These are phyloP conservation scores for Torrubiella hemipterigena DNA, from an alignment of 2,329 filamentous ascomycete species.

Conservation along the genomic window DNA sequence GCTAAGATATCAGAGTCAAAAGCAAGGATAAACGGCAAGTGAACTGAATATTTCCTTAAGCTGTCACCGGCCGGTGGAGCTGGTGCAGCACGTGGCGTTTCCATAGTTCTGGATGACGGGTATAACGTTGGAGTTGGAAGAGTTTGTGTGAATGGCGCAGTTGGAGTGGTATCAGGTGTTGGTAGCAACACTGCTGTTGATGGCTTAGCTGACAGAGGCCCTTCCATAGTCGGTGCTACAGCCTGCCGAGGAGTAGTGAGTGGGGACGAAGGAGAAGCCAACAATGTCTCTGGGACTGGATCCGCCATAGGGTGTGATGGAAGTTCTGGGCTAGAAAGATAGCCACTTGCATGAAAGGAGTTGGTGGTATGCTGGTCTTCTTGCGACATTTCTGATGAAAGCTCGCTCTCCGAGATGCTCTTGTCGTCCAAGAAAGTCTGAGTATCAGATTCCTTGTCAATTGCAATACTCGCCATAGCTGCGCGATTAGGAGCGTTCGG, in stretches of 20 bases:
- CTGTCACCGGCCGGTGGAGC: constrained; percentile 16
- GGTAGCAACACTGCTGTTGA: constrained; percentile 29
- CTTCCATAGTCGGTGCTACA: constrained; percentile 1
- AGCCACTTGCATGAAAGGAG: constrained; percentile 5
- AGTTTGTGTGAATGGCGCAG: constrained; percentile 21
- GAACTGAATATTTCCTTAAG: constrained; percentile 34
- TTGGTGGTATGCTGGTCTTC: constrained; percentile 21
- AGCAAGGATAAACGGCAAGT: constrained; percentile 69
- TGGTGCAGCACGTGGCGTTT: constrained; percentile 22
- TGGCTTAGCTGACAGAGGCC: not conserved
- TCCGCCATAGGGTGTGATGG: constrained; percentile 23
- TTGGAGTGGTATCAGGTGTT: constrained; percentile 38
- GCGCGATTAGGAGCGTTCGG: too few species aligned
- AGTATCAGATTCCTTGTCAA: constrained; percentile 15
- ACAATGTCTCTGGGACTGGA: constrained; percentile 2
- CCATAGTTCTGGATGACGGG: constrained; percentile 7
- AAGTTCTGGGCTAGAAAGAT: constrained; percentile 12
- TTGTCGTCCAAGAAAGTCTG: constrained; percentile 38
- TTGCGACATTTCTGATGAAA: constrained; percentile 51
- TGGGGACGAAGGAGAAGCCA: constrained; percentile 4
- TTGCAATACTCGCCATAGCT: too few species aligned
- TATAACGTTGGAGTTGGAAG: constrained; percentile 2
- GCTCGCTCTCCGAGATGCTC: constrained; percentile 40
- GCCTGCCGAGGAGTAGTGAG: constrained; percentile 5
- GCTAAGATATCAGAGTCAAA: constrained; percentile 71